phyloP scores from a whole-genome alignment of 2,329 filamentous ascomycete genomes.

The Fusarium sp. region DNA sequence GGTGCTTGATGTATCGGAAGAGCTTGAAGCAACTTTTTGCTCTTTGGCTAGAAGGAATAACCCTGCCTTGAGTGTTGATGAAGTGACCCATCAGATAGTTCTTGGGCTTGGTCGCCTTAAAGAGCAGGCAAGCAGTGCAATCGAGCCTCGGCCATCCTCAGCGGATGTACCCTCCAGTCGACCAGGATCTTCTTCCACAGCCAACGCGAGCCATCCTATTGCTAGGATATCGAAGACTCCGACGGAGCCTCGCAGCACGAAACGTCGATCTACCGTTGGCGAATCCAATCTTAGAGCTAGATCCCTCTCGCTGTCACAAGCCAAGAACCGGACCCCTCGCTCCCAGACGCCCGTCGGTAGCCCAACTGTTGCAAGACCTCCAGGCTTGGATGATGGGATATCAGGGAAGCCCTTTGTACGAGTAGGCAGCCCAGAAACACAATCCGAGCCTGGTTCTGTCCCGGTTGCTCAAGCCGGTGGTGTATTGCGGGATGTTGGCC shows the following conservation, averaged over 20 bases:
- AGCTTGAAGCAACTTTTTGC: slow-evolving; percentile 64
- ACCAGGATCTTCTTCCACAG: slow-evolving; percentile 32
- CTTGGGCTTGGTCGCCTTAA: slow-evolving; percentile 42
- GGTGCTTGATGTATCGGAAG: slow-evolving; percentile 58
- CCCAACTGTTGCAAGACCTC: slow-evolving; percentile 34
- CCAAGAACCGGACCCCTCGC: slow-evolving; percentile 33
- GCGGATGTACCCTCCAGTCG: slow-evolving; percentile 28
- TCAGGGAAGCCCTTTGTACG: slow-evolving; percentile 67
- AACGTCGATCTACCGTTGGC: slow-evolving; percentile 28
- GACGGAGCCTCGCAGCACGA: slow-evolving; percentile 28
- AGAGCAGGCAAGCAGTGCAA: slow-evolving; percentile 26
- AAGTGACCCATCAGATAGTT: slow-evolving; percentile 61
- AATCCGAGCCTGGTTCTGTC: slow-evolving; percentile 32
- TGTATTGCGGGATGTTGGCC: slow-evolving; percentile 11
- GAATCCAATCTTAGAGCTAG: slow-evolving; percentile 24
- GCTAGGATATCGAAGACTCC: slow-evolving; percentile 38
- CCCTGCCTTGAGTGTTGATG: slow-evolving; percentile 55
- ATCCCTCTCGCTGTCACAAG: slow-evolving; percentile 37
- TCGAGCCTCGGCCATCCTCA: slow-evolving; percentile 28
- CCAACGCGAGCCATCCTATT: slow-evolving; percentile 26
- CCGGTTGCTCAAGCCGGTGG: slow-evolving; percentile 6
- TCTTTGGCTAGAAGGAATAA: slow-evolving; percentile 58
- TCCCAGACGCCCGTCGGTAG: slow-evolving; percentile 41
- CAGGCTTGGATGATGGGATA: slow-evolving; percentile 61
- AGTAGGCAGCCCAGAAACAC: slow-evolving; percentile 53